phyloP scores from a whole-genome alignment of 2,329 filamentous ascomycete genomes.

The Fusarium virguliforme region DNA sequence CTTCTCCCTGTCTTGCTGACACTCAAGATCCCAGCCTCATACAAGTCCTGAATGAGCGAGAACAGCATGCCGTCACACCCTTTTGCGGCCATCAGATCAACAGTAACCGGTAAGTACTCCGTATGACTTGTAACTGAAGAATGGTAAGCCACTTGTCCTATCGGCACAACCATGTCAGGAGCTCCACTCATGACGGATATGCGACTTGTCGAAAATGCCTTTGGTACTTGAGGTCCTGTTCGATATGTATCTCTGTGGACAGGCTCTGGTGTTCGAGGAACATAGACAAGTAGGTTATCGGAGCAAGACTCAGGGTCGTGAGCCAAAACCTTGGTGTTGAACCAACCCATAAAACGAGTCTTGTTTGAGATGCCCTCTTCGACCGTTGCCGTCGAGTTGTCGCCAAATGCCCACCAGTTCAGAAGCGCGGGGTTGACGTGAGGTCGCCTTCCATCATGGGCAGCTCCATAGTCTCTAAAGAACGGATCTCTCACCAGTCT shows the following conservation, averaged over 20 bases:
- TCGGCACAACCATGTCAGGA: conserved; percentile 1
- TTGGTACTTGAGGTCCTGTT: not conserved
- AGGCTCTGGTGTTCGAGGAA: not conserved
- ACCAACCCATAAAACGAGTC: not conserved
- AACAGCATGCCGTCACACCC: conserved; percentile 3
- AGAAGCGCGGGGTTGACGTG: not conserved
- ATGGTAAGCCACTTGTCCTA: not conserved
- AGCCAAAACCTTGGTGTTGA: not conserved
- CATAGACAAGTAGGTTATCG: not conserved
- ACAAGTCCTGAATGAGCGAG: not conserved
- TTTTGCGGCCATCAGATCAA: not conserved
- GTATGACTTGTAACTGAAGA: not conserved
- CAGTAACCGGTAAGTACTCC: not conserved
- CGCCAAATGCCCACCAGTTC: not conserved
- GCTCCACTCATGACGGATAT: not conserved
- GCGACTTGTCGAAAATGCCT: not conserved
- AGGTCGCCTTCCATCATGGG: not conserved
- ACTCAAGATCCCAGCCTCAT: not conserved
- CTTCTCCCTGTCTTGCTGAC: not conserved
- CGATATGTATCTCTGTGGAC: not conserved
- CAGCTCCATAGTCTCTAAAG: not conserved
- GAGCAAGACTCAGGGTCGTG: not conserved
- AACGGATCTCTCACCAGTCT: not conserved
- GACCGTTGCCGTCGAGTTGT: not conserved
- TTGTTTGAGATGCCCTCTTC: conserved; percentile 3